A percentile compares a stretch with the other conserved stretches of the same genome.
Evolutionary conservation across 2,329 filamentous ascomycete species (phyloP).

Genomic region (Apiospora phragmitis): DNA sequence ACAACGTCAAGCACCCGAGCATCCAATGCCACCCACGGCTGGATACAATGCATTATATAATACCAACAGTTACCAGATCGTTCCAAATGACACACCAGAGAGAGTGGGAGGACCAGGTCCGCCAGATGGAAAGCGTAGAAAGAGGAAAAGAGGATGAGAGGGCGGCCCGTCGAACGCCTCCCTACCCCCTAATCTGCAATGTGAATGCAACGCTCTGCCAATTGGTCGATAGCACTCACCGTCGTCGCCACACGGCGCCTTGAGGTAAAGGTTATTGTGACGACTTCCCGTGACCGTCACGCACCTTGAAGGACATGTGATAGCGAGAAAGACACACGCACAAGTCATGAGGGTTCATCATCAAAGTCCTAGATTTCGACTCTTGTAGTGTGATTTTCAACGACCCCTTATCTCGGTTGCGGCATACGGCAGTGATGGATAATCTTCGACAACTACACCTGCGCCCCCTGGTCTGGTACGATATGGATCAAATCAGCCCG

Average conservation of each 20-base stretch:
- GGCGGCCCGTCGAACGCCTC: neutral
- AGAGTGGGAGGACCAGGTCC: neutral
- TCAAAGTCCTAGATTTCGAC: neutral
- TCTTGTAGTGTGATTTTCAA: neutral
- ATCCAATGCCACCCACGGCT: neutral
- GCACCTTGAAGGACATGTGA: neutral
- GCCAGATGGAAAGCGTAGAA: neutral
- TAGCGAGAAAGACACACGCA: neutral
- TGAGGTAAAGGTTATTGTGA: conserved; percentile 4
- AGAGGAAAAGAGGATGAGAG: neutral
- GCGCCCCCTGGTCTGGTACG: neutral
- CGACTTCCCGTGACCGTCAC: neutral
- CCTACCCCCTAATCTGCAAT: neutral
- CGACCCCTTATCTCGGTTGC: neutral
- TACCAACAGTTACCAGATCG: neutral
- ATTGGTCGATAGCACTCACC: neutral
- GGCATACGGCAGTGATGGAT: neutral
- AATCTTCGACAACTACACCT: neutral
- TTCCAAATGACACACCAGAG: neutral
- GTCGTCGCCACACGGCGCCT: neutral
- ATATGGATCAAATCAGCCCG: neutral
- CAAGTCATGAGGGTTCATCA: neutral
- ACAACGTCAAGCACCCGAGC: neutral
- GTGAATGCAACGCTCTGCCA: conserved; percentile 1
- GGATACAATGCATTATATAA: neutral